Evolutionary conservation across 2,329 filamentous ascomycete species (phyloP), one percentile per base, ranked within the genome.

Genomic region (Pyricularia grisea): DNA sequence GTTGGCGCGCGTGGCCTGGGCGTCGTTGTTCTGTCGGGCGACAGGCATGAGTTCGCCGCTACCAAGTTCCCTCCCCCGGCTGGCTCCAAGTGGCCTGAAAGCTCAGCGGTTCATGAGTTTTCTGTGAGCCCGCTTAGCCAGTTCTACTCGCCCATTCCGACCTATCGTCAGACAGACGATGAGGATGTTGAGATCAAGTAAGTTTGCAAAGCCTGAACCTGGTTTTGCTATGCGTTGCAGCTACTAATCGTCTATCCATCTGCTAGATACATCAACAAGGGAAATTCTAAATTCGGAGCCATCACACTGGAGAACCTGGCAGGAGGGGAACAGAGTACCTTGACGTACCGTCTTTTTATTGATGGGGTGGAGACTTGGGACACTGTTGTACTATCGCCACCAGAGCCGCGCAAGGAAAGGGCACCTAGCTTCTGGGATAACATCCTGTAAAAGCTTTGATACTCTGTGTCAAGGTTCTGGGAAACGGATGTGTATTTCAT

Each of bases 1-100:
- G 89, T 91, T 0, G 90, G 92, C n/a, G 81, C 87, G 11, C 58
- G 66, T 1, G 91, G 92, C 7, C 82, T 91, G 6, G 92, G 94
- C 28, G 89, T 98, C 9, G 85, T 97, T 3, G 83, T 98, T 14
- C 83, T 99, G 12, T 95, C 91, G 20, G 95, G 95, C 0, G 95
- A 99, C 75, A 85, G 95, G n/a, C 95, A 99, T 76, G 95, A 99
- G 78, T 98, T 98, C 77, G 95, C 92, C 1, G 94, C 94, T 0
- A 98, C 94, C 0, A 88, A 90, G 66, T 90, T 91, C 80, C 90
- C 84, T 20, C 88, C 85, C n/a, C 82, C 73, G 68, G 84, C 81
- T 68, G 84, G 80, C 71, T 87, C 87, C 66, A 86, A 78, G 68
- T 92, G 90, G 89, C 83, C 87, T 0, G 80, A 87, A 66, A 84